A percentile compares a stretch with the other conserved stretches of the same genome.
phyloP scores from a whole-genome alignment of 2,329 filamentous ascomycete genomes.

The Apiospora phragmitis region DNA sequence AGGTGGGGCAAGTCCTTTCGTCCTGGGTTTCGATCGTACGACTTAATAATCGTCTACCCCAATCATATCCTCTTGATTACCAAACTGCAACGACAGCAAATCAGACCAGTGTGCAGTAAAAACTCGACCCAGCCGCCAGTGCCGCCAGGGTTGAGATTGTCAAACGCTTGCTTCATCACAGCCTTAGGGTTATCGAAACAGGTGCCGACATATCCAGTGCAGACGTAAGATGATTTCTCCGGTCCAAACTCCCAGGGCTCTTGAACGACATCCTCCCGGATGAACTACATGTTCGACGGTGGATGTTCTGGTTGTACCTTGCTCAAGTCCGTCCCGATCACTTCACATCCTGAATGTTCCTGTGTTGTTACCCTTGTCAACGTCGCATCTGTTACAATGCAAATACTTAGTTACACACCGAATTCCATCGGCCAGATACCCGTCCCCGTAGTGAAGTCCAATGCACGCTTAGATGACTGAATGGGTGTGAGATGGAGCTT shows the following conservation, averaged over 20 bases:
- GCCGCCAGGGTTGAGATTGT: constrained; percentile 22
- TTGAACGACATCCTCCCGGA: constrained; percentile 5
- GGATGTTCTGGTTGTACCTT: constrained; percentile 4
- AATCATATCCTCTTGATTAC: too few relatives aligned
- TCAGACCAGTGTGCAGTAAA: neutral
- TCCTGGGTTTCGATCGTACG: too few relatives aligned
- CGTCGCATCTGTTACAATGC: neutral
- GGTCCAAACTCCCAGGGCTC: neutral
- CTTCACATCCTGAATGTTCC: neutral
- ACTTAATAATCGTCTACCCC: too few relatives aligned
- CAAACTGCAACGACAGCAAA: too few relatives aligned
- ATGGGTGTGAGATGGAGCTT: constrained; percentile 7
- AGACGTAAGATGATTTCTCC: neutral
- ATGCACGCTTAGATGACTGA: neutral
- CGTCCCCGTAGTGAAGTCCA: constrained; percentile 13
- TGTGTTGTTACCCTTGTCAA: neutral
- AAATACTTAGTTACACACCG: neutral
- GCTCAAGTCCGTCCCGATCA: constrained; percentile 12
- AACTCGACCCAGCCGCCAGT: constrained; percentile 25
- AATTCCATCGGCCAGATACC: constrained; percentile 14
- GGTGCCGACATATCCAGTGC: neutral
- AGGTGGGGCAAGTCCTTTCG: too few relatives aligned
- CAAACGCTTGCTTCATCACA: neutral
- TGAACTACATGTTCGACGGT: neutral
- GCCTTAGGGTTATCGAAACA: neutral